A percentile compares a stretch with the other conserved stretches of the same genome.
These are phyloP conservation scores for Alternaria triticimaculans DNA, from an alignment of 2,329 filamentous ascomycete species.

Conservation along the genomic window DNA sequence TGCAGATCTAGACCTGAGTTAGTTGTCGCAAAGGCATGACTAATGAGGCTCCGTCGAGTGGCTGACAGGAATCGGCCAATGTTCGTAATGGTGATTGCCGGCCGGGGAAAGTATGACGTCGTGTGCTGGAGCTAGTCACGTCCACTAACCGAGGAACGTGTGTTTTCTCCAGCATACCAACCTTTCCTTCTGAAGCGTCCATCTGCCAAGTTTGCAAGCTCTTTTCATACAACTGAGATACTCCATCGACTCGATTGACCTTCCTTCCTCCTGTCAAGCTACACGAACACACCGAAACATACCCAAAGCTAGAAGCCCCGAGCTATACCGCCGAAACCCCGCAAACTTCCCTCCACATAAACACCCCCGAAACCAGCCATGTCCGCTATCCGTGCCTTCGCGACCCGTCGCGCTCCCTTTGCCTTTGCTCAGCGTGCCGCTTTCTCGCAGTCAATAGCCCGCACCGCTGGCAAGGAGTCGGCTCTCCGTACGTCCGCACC, in stretches of 20 bases:
- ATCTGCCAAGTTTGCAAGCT: constrained; percentile 2
- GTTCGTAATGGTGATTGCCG: constrained; percentile 16
- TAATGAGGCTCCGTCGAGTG: constrained; percentile 6
- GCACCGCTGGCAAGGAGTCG: constrained; percentile 53
- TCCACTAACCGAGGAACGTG: constrained; percentile 15
- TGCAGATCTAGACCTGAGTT: not conserved
- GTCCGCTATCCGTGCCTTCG: constrained; percentile 42
- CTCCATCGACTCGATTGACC: not conserved
- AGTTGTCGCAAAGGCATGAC: constrained; percentile 5
- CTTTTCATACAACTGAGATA: not conserved
- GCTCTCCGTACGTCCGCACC: constrained; percentile 49
- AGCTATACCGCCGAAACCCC: constrained; percentile 5
- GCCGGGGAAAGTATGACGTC: constrained; percentile 9
- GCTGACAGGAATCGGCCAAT: constrained; percentile 6
- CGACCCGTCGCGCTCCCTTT: constrained; percentile 38
- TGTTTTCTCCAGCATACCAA: constrained; percentile 11
- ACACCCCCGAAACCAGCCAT: constrained; percentile 24
- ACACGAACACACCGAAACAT: not conserved
- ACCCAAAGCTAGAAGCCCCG: not conserved
- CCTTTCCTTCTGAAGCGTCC: constrained; percentile 4
- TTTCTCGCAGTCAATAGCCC: constrained; percentile 49
- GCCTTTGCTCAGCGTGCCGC: constrained; percentile 42
- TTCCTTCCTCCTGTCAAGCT: not conserved
- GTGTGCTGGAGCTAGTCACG: constrained; percentile 9
- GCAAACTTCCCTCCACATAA: constrained; percentile 1